Conservation (phyloP, 1,139 yeast species). For the Blastobotrys niveus region DNA sequence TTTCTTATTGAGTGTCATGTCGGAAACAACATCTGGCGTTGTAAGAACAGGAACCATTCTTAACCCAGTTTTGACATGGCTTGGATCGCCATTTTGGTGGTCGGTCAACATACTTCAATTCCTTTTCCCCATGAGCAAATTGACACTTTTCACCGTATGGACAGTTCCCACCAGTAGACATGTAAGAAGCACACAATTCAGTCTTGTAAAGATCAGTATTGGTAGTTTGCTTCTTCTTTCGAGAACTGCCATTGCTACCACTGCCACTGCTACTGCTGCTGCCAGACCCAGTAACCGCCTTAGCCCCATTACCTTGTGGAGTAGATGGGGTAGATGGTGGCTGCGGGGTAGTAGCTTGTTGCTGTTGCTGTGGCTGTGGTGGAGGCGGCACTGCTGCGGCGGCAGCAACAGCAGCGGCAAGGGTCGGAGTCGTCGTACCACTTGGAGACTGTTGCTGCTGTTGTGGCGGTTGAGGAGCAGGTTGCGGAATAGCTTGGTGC, state of each 20-base stretch:
- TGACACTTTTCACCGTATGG: conserved; percentile 91
- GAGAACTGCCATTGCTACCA: neutral
- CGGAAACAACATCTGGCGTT: conserved; percentile 90
- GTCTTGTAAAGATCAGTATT: conserved; percentile 82
- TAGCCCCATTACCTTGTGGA: neutral
- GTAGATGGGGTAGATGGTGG: neutral
- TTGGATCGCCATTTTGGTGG: conserved; percentile 88
- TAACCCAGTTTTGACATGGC: conserved; percentile 85
- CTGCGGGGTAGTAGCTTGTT: neutral
- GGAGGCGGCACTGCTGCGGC: conserved; percentile 3
- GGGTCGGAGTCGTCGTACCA: neutral
- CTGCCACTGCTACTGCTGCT: conserved; percentile 1
- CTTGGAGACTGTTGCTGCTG: neutral
- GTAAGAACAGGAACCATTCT: conserved; percentile 76
- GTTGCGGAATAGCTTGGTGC: neutral
- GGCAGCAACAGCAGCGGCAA: neutral
- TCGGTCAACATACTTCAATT: conserved; percentile 65
- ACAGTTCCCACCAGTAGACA: conserved; percentile 62
- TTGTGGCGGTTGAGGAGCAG: neutral
- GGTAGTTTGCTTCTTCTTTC: conserved; percentile 37
- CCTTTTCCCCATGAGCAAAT: conserved; percentile 85
- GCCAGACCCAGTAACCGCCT: neutral
- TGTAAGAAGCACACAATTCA: conserved; percentile 77
- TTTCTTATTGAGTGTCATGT: conserved; percentile 42
- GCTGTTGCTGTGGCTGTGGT: neutral